phyloP scores from a whole-genome alignment of 768 basidiomycete species.

The Phanerochaete carnosa region DNA sequence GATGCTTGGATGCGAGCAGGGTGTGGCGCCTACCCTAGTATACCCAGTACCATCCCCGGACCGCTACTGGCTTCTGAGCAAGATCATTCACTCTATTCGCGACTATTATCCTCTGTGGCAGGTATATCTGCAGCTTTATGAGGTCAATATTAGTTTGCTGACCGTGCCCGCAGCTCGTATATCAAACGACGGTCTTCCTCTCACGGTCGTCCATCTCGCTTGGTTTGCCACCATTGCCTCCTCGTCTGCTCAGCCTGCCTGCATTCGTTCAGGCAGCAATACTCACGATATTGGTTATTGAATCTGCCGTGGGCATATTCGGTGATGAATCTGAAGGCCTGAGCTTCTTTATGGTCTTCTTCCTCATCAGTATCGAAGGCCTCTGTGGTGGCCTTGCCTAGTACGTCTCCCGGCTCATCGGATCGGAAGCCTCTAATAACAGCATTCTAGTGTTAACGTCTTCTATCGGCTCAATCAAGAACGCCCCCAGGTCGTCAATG shows the following conservation, averaged over 20 bases:
- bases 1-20: conserved; percentile 39
- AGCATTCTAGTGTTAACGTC: conserved; percentile 67
- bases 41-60: conserved; percentile 77
- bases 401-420: conserved; percentile 35
- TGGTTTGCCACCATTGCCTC: conserved; percentile 76
- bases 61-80: conserved; percentile 59
- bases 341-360: conserved; percentile 64
- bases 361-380: conserved; percentile 84
- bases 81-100: conserved; percentile 76
- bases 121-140: conserved; percentile 36
- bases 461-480: conserved; percentile 84
- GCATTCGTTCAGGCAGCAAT: conserved; percentile 71
- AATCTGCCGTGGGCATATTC: conserved; percentile 71
- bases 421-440: conserved; percentile 2
- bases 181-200: conserved; percentile 89
- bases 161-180: conserved; percentile 54
- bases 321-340: conserved; percentile 35
- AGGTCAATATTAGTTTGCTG: background rate
- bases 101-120: conserved; percentile 98
- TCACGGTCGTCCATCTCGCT: conserved; percentile 90
- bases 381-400: conserved; percentile 92
- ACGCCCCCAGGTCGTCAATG: conserved; percentile 36
- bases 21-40: conserved; percentile 84
- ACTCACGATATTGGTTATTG: conserved; percentile 56
- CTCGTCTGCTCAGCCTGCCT: conserved; percentile 66